phyloP scores from a whole-genome alignment of 106 monocot species.

The Dioscorea alata region DNA sequence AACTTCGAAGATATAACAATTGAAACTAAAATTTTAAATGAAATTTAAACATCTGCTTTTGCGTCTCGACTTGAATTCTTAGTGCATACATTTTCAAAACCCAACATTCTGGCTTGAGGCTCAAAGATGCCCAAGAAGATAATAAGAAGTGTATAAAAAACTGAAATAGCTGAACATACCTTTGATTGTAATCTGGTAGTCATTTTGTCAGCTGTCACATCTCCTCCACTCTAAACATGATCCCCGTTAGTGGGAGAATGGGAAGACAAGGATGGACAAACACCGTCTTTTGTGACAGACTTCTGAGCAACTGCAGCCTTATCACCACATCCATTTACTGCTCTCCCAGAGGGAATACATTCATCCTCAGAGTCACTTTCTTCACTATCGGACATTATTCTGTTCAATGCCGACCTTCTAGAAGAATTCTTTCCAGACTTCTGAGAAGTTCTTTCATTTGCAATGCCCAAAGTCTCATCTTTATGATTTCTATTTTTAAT shows the following conservation, averaged over 20 bases:
- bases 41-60: no score
- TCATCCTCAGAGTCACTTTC: slow-evolving; percentile 26
- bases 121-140: no score
- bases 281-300: slow-evolving; percentile 7
- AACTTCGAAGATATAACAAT: no score
- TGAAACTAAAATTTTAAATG: no score
- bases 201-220: slow-evolving; percentile 1
- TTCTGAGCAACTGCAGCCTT: slow-evolving; percentile 5
- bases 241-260: background rate
- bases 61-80: background rate
- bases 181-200: slow-evolving; percentile 32
- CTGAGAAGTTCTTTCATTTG: slow-evolving; percentile 3
- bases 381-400: background rate
- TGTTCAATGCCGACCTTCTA: slow-evolving; percentile 5
- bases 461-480: background rate
- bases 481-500: slow-evolving; percentile 4
- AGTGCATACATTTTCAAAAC: background rate
- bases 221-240: slow-evolving; percentile 2
- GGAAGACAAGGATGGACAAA: slow-evolving; percentile 6
- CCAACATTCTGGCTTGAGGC: background rate
- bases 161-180: slow-evolving; percentile 11
- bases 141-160: no score
- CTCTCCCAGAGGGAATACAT: background rate
- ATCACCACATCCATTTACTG: slow-evolving; percentile 1
- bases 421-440: slow-evolving; percentile 9